Evolutionary conservation across 805 yeast species (phyloP).

Genomic region (Suhomyces kilbournensis): DNA sequence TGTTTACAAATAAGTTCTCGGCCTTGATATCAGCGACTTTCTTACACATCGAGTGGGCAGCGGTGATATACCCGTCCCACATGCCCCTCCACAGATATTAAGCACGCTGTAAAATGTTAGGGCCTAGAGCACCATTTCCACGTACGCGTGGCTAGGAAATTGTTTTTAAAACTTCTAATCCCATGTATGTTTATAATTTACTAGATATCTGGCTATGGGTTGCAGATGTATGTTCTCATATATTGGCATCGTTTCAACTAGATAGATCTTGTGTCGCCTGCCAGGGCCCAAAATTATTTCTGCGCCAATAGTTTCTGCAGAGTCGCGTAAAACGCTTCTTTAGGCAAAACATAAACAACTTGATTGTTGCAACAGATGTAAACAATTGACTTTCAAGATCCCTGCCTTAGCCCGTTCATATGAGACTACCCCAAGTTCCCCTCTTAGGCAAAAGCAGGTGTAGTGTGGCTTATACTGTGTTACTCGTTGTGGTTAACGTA

Average conservation of each 20-base stretch:
- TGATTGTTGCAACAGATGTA: background rate
- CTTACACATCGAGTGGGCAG: background rate
- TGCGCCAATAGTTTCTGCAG: background rate
- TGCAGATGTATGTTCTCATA: background rate
- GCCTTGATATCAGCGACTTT: background rate
- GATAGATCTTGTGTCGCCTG: background rate
- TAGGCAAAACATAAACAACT: background rate
- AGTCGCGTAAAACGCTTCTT: background rate
- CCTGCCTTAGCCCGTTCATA: background rate
- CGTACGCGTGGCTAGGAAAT: background rate
- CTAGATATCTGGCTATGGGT: background rate
- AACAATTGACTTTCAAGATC: background rate
- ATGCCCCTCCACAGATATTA: background rate
- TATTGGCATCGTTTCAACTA: background rate
- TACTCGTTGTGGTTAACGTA: background rate
- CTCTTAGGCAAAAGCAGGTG: background rate
- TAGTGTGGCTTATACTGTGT: background rate
- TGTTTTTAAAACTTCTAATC: background rate
- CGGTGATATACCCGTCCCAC: background rate
- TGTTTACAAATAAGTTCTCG: background rate
- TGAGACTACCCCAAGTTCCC: background rate
- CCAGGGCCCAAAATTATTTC: background rate
- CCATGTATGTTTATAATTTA: background rate
- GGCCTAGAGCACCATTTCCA: background rate
- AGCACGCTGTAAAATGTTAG: background rate